Percentiles rank a stretch among this genome's conserved stretches.
Evolutionary conservation across 2,329 filamentous ascomycete species (phyloP).

Genomic region (Talaromyces funiculosus): DNA sequence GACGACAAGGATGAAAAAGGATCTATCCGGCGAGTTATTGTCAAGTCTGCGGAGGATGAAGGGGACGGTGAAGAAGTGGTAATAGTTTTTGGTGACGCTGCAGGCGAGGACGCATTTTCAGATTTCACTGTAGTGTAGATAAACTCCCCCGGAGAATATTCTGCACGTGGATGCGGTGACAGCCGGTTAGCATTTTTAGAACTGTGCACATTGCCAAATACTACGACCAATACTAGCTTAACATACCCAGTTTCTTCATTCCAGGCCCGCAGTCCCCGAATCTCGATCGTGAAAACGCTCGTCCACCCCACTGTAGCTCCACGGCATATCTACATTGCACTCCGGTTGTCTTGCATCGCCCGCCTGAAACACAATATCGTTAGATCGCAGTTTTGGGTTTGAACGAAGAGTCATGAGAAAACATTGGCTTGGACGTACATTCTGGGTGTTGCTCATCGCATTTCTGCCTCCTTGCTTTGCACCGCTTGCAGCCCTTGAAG

Average conservation of each 20-base stretch:
- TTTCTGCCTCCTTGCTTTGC: slow-evolving; percentile 42
- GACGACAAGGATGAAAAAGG: slow-evolving; percentile 33
- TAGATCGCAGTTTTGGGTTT: background rate
- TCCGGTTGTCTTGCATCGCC: slow-evolving; percentile 35
- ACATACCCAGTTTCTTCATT: slow-evolving; percentile 33
- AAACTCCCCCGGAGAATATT: slow-evolving; percentile 37
- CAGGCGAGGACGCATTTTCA: background rate
- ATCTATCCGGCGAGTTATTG: slow-evolving; percentile 28
- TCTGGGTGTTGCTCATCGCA: slow-evolving; percentile 40
- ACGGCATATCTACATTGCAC: slow-evolving; percentile 37
- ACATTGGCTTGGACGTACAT: slow-evolving; percentile 21
- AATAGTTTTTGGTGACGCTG: slow-evolving; percentile 1
- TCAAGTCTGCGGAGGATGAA: slow-evolving; percentile 18
- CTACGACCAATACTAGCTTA: background rate
- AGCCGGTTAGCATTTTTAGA: background rate
- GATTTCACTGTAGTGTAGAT: slow-evolving; percentile 33
- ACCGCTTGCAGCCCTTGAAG: slow-evolving; percentile 40
- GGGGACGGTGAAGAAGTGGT: slow-evolving; percentile 14
- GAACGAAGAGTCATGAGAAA: background rate
- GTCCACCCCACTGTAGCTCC: slow-evolving; percentile 39
- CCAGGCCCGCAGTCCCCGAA: slow-evolving; percentile 32
- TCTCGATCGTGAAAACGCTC: slow-evolving; percentile 37
- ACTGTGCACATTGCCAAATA: background rate
- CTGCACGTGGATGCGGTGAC: slow-evolving; percentile 16
- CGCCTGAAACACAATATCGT: slow-evolving; percentile 8